These are phyloP conservation scores for Aspergillus avenaceus DNA, from an alignment of 495 filamentous ascomycete species.

Conservation along the genomic window DNA sequence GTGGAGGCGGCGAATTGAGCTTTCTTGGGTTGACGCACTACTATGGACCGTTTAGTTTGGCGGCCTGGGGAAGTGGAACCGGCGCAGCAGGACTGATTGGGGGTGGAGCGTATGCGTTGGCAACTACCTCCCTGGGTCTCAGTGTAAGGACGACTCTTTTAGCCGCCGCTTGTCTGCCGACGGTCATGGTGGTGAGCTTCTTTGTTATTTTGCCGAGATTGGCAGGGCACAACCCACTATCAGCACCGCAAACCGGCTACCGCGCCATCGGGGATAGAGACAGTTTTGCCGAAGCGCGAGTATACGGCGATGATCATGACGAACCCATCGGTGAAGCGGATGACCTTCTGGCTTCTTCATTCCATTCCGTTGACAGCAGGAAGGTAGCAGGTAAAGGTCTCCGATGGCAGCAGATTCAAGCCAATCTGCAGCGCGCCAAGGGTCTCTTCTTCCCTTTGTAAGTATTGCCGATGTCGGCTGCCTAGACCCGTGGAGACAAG, in stretches of 20 bases:
- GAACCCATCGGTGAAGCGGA: constrained; percentile 28
- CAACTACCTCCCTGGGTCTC: constrained; percentile 73
- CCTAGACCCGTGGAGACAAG: too few relatives aligned
- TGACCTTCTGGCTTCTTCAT: constrained; percentile 33
- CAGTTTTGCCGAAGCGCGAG: constrained; percentile 30
- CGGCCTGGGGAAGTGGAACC: constrained; percentile 90
- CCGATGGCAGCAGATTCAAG: constrained; percentile 35
- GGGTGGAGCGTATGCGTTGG: constrained; percentile 78
- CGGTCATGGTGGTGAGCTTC: constrained; percentile 80
- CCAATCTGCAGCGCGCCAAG: constrained; percentile 49
- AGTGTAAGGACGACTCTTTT: constrained; percentile 67
- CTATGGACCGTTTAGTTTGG: constrained; percentile 86
- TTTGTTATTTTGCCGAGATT: constrained; percentile 70
- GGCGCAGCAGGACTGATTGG: constrained; percentile 86
- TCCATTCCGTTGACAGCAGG: constrained; percentile 11
- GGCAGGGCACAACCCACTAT: constrained; percentile 38
- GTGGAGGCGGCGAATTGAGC: constrained; percentile 81
- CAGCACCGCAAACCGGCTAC: constrained; percentile 20
- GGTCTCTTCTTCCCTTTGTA: constrained; percentile 66
- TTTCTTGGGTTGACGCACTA: constrained; percentile 90
- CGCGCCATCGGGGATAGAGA: constrained; percentile 35
- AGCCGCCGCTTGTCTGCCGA: constrained; percentile 70
- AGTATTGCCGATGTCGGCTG: constrained; percentile 15
- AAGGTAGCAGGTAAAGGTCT: constrained; percentile 15
- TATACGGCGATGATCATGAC: constrained; percentile 28